Base-by-base conservation (phyloP, 2,329 filamentous ascomycete species). In the Aspergillus sp. region DNA sequence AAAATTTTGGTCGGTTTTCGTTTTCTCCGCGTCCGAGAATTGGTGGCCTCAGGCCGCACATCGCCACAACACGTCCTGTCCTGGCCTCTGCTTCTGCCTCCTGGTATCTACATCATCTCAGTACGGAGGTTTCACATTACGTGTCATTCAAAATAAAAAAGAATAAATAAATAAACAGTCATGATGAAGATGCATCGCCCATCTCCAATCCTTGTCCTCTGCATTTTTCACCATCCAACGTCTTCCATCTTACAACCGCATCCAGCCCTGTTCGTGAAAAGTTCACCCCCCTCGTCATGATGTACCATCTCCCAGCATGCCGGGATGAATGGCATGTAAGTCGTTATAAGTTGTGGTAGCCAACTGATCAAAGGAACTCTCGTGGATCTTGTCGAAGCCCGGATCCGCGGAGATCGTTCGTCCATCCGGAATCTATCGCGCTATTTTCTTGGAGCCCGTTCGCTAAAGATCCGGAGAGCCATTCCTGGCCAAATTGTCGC, bases 1-100 rank as follows among this genome's bases (percentile, higher is more conserved):
- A 64, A 68, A 69, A 69, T 60, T 64, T 69, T 61, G 64, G 63
- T 62, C 64, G 64, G 65, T 59, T 61, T 64, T 60, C 50, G 58
- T 58, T 66, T 63, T 64, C 65, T 65, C 67, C 64, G 64, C 58
- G 63, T 57, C 58, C 60, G 61, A 60, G 50, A 21, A 56, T 53
- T 55, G 55, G 34, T 38, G 42, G 60, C 64, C 63, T 66, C 56
- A 65, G 64, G 64, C 64, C 63, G 41, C 34, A 38, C 31, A 3
- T n/a, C 40, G 36, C 40, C 42, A 49, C 49, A 45, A 49, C 25
- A 20, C n/a, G 14, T 11, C 17, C 43, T 16, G 16, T 25, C 23
- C 23, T 25, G 6, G n/a, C n/a, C n/a, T n/a, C n/a, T n/a, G n/a
- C n/a, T n/a, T n/a, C n/a, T n/a, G n/a, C n/a, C n/a, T n/a, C n/a